phyloP scores from a whole-genome alignment of 73 alveolate genomes.

The Paramecium caudatum region DNA sequence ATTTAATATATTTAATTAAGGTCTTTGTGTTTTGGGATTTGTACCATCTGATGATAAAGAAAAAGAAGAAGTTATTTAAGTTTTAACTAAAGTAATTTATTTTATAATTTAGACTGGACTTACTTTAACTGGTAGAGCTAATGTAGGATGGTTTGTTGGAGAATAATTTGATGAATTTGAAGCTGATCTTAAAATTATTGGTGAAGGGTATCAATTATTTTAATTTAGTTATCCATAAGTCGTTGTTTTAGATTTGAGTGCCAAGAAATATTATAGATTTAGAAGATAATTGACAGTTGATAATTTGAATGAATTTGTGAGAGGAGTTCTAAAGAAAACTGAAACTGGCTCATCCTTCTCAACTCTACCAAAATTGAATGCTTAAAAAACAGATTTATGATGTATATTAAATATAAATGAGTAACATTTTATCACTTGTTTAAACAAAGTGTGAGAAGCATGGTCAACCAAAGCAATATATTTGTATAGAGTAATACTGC shows the following conservation, averaged over 20 bases:
- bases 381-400: conserved; percentile 52
- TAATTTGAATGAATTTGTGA: conserved; percentile 63
- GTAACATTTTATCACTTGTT: not conserved
- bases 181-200: conserved; percentile 50
- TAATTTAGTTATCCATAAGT: conserved; percentile 45
- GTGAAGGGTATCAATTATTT: conserved; percentile 19
- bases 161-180: conserved; percentile 55
- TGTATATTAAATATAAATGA: conserved; percentile 32
- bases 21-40: conserved; percentile 45
- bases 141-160: conserved; percentile 45
- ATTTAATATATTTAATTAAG: not conserved
- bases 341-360: conserved; percentile 53
- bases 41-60: conserved; percentile 22
- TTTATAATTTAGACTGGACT: not conserved
- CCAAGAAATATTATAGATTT: conserved; percentile 23
- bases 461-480: not conserved
- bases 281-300: conserved; percentile 54
- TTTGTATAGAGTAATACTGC: not conserved
- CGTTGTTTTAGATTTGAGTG: conserved; percentile 49
- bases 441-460: not conserved
- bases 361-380: conserved; percentile 43
- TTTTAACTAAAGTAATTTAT: not conserved
- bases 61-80: not conserved
- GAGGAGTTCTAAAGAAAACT: conserved; percentile 52
- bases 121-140: conserved; percentile 54